phyloP scores from a whole-genome alignment of 2,329 filamentous ascomycete species.

The Lecanicillium sp. region DNA sequence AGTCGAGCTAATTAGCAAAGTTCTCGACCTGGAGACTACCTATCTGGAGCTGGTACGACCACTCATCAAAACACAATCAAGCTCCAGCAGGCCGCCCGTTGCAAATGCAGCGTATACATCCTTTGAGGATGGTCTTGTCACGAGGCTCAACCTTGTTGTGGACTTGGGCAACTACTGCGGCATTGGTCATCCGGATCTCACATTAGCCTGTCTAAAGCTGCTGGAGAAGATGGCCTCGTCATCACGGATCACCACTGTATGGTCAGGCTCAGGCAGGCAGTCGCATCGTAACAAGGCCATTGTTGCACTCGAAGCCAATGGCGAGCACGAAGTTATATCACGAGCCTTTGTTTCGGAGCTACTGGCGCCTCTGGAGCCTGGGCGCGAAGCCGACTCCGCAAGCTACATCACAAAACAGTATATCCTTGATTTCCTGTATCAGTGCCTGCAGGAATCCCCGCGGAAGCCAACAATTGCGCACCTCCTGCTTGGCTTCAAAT shows the following conservation, averaged over 20 bases:
- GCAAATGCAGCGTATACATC: conserved; percentile 67
- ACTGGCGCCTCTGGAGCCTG: conserved; percentile 61
- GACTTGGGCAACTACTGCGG: conserved; percentile 83
- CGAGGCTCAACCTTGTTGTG: conserved; percentile 69
- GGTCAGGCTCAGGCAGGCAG: conserved; percentile 52
- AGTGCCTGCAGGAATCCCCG: conserved; percentile 67
- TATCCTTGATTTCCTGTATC: conserved; percentile 78
- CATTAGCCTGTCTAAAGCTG: conserved; percentile 71
- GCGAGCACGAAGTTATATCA: conserved; percentile 73
- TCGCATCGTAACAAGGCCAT: conserved; percentile 75
- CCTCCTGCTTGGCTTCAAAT: conserved; percentile 79
- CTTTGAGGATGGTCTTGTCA: conserved; percentile 86
- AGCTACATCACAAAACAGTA: conserved; percentile 77
- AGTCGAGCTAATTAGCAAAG: conserved; percentile 76
- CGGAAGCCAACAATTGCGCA: conserved; percentile 83
- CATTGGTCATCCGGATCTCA: conserved; percentile 72
- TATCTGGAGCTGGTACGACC: conserved; percentile 86
- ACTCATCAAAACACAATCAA: conserved; percentile 59
- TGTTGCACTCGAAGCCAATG: conserved; percentile 75
- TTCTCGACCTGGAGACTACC: conserved; percentile 82
- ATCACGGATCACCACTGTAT: conserved; percentile 66
- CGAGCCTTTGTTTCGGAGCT: conserved; percentile 65
- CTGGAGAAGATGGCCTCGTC: conserved; percentile 83
- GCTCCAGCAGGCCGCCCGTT: conserved; percentile 52
- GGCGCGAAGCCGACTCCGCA: conserved; percentile 59